Conservation (phyloP, 1,284 basidiomycete genomes). For the Dichomitus squalens region DNA sequence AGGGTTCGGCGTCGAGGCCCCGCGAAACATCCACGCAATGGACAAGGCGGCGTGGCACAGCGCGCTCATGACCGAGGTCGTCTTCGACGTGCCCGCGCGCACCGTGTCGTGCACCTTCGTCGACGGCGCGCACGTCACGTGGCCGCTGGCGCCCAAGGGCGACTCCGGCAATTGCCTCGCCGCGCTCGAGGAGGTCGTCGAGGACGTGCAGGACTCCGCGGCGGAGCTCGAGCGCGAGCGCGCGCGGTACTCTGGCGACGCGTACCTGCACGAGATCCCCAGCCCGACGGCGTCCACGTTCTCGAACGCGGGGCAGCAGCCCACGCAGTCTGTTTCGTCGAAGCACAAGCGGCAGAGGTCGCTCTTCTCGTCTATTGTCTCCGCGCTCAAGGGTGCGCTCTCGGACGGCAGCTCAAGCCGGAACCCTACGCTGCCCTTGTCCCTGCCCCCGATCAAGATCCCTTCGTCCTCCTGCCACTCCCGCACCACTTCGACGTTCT, state of each 20-base stretch:
- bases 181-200: conserved; percentile 51
- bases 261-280: conserved; percentile 2
- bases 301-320: conserved; percentile 5
- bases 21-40: conserved; percentile 57
- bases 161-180: conserved; percentile 40
- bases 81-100: conserved; percentile 53
- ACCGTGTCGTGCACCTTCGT: conserved; percentile 56
- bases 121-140: conserved; percentile 53
- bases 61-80: conserved; percentile 56
- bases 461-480: conserved; percentile 7
- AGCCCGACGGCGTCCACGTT: conserved; percentile 1
- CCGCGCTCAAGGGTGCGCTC: conserved; percentile 44
- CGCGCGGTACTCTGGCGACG: background rate
- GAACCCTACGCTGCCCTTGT: conserved; percentile 6
- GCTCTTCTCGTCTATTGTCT: conserved; percentile 66
- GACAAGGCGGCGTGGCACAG: conserved; percentile 65
- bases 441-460: conserved; percentile 19
- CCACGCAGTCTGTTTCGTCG: conserved; percentile 25
- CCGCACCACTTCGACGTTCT: conserved; percentile 20
- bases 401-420: conserved; percentile 11
- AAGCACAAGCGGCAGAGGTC: conserved; percentile 62
- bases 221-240: conserved; percentile 26
- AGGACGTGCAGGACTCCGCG: conserved; percentile 52
- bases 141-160: conserved; percentile 39
- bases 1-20: conserved; percentile 29